Conservation (phyloP, 768 basidiomycete genomes). For the Hemileccinum rubropunctum region DNA sequence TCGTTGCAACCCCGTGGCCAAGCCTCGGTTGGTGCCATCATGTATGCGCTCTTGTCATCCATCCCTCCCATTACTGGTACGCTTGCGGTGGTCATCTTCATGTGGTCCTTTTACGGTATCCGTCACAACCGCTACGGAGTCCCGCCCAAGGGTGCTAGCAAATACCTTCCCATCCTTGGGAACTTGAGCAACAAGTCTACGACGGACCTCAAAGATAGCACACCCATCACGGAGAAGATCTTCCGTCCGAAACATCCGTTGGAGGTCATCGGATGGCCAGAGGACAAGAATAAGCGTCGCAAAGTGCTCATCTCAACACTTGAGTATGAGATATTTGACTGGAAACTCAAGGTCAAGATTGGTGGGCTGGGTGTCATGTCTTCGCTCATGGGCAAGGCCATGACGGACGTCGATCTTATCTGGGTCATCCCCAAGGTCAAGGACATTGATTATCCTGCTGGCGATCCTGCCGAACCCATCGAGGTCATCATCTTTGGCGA, state of each 20-base stretch:
- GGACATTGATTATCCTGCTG: constrained; percentile 88
- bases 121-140: constrained; percentile 91
- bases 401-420: constrained; percentile 93
- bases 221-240: constrained; percentile 67
- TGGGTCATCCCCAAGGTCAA: constrained; percentile 97
- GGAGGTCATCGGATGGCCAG: constrained; percentile 96
- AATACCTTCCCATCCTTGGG: constrained; percentile 89
- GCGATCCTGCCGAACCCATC: constrained; percentile 89
- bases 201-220: constrained; percentile 63
- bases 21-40: constrained; percentile 76
- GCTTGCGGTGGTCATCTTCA: constrained; percentile 82
- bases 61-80: constrained; percentile 86
- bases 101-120: constrained; percentile 97
- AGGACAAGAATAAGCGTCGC: constrained; percentile 86
- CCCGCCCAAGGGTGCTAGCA: constrained; percentile 64
- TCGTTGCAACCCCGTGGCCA: constrained; percentile 78
- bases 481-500: constrained; percentile 97
- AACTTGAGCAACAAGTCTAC: constrained; percentile 61
- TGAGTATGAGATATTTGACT: constrained; percentile 96
- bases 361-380: constrained; percentile 99
- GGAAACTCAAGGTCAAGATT: constrained; percentile 98
- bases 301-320: constrained; percentile 90
- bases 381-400: constrained; percentile 94
- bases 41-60: constrained; percentile 77
- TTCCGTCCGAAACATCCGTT: constrained; percentile 56